Evolutionary conservation across 1,284 basidiomycete genomes (phyloP).

Genomic region (Flammula alnicola): DNA sequence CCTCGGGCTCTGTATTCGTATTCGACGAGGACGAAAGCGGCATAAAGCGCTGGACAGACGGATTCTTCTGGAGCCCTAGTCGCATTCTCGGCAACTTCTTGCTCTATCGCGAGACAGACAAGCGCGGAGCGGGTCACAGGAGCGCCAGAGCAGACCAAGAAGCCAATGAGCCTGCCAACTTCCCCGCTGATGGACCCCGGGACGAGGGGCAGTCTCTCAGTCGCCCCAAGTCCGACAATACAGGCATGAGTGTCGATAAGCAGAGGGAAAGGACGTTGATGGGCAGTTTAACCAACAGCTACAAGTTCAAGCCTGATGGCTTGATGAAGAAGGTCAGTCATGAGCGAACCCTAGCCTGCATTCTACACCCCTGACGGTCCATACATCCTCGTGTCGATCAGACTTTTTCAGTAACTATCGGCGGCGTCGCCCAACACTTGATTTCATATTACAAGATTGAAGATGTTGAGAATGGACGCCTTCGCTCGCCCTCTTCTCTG

Average conservation of each 20-base stretch:
- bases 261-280: slow-evolving; percentile 81
- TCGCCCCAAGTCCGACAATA: slow-evolving; percentile 61
- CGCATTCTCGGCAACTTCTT: slow-evolving; percentile 94
- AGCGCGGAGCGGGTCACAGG: slow-evolving; percentile 67
- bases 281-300: slow-evolving; percentile 88
- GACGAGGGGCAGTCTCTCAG: slow-evolving; percentile 52
- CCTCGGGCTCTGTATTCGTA: slow-evolving; percentile 94
- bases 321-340: slow-evolving; percentile 94
- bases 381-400: no score
- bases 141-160: slow-evolving; percentile 47
- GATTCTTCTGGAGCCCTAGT: slow-evolving; percentile 89
- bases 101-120: slow-evolving; percentile 92
- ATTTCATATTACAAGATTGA: slow-evolving; percentile 96
- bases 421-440: slow-evolving; percentile 88
- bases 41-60: slow-evolving; percentile 99
- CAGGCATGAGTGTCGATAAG: slow-evolving; percentile 55
- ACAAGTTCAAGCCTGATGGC: slow-evolving; percentile 90
- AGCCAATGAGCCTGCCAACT: slow-evolving; percentile 28
- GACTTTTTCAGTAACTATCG: slow-evolving; percentile 92
- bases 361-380: no score
- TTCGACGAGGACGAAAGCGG: slow-evolving; percentile 98
- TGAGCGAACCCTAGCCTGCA: not conserved
- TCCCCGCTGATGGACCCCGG: slow-evolving; percentile 30
- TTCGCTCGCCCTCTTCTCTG: slow-evolving; percentile 87
- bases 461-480: slow-evolving; percentile 86